Conservation (phyloP, 1,284 basidiomycete genomes). For the Marasmius sp. region DNA sequence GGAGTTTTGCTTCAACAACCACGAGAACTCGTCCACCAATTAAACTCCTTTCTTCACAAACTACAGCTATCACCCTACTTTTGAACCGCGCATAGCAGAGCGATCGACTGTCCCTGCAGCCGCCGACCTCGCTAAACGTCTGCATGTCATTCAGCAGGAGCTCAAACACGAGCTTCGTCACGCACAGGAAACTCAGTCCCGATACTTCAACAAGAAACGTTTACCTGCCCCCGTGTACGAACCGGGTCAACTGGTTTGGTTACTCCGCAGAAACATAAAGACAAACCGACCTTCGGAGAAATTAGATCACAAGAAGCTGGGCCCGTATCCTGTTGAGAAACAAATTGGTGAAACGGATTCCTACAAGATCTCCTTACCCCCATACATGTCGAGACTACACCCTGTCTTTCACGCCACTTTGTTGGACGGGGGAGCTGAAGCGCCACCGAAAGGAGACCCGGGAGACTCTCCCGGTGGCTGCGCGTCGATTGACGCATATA, state of each 20-base stretch:
- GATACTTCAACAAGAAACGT: not conserved
- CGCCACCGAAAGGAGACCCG: no score
- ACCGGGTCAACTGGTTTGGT: not conserved
- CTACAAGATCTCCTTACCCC: not conserved
- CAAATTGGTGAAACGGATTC: not conserved
- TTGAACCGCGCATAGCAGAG: conserved; percentile 24
- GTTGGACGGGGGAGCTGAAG: no score
- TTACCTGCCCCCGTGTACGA: not conserved
- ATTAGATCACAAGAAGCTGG: not conserved
- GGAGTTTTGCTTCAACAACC: conserved; percentile 48
- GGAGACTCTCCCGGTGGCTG: no score
- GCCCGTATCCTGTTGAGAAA: not conserved
- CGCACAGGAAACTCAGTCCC: not conserved
- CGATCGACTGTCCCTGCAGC: conserved; percentile 8
- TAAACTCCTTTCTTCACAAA: conserved; percentile 29
- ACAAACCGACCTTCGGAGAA: not conserved
- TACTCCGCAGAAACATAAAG: not conserved
- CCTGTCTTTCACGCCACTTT: no score
- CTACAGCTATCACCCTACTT: conserved; percentile 30
- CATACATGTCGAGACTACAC: not conserved
- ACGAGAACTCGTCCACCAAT: conserved; percentile 32
- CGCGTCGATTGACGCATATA: no score
- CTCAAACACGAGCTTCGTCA: not conserved
- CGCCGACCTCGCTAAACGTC: not conserved
- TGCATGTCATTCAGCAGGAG: not conserved